Evolutionary conservation across 257 asterid species (phyloP).

Genomic region (Henckelia pumila): DNA sequence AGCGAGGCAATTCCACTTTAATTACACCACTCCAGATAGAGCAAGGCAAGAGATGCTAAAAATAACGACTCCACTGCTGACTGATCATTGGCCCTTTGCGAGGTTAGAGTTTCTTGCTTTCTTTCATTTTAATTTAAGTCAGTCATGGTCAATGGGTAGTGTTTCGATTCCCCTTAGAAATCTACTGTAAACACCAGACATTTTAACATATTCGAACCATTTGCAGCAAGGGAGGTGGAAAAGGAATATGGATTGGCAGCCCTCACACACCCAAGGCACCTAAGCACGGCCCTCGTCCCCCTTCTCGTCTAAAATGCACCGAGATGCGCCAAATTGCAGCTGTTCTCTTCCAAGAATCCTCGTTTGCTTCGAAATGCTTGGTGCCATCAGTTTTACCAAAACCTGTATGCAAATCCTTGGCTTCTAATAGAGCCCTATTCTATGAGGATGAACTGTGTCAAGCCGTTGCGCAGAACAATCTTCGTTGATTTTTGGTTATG

Average conservation of each 20-base stretch:
- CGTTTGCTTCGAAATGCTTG: slow-evolving; percentile 55
- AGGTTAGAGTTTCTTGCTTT: slow-evolving; percentile 36
- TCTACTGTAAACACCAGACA: background rate
- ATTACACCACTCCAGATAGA: slow-evolving; percentile 93
- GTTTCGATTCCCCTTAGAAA: slow-evolving; percentile 3
- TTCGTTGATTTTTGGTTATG: slow-evolving; percentile 43
- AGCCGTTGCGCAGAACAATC: slow-evolving; percentile 96
- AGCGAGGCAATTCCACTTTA: slow-evolving; percentile 83
- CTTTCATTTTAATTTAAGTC: background rate
- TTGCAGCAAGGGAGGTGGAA: slow-evolving; percentile 64
- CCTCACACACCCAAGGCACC: slow-evolving; percentile 97
- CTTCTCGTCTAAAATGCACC: slow-evolving; percentile 63
- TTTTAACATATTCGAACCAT: background rate
- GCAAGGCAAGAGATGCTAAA: slow-evolving; percentile 81
- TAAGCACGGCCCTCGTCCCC: slow-evolving; percentile 83
- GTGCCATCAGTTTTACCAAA: slow-evolving; percentile 69
- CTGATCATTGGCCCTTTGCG: slow-evolving; percentile 80
- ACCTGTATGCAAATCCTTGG: slow-evolving; percentile 73
- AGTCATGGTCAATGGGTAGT: too few relatives aligned
- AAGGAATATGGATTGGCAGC: slow-evolving; percentile 38
- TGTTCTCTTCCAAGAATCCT: slow-evolving; percentile 74
- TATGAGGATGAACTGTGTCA: slow-evolving; percentile 94
- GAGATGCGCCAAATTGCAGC: slow-evolving; percentile 91
- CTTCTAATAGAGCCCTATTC: slow-evolving; percentile 77
- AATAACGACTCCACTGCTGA: slow-evolving; percentile 75